Evolutionary conservation across 2,329 filamentous ascomycete genomes (phyloP).

Genomic region (Pseudofabraea citricarpa): DNA sequence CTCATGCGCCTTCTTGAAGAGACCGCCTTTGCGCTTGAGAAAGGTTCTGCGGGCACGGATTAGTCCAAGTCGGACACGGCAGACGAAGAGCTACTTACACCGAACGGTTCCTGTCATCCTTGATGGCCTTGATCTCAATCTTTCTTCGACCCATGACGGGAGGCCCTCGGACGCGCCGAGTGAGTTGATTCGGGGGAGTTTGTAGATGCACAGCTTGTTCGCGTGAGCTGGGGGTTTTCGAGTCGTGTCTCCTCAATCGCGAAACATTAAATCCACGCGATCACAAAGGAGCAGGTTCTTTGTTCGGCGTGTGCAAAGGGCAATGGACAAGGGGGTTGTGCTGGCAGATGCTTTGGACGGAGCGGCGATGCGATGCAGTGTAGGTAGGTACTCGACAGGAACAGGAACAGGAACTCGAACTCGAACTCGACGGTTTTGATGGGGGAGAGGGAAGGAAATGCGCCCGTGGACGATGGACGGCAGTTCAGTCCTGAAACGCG

Average conservation of each 20-base stretch:
- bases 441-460: background rate
- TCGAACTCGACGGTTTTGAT: background rate
- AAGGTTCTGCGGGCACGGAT: slow-evolving; percentile 65
- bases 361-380: too few species aligned
- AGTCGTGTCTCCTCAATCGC: background rate
- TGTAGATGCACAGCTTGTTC: background rate
- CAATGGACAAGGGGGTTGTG: too few species aligned
- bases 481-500: slow-evolving; percentile 1
- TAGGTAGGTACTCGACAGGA: background rate
- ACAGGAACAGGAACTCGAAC: too few species aligned
- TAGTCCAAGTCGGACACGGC: slow-evolving; percentile 7
- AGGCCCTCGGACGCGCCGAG: slow-evolving; percentile 27
- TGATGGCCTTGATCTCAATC: slow-evolving; percentile 99
- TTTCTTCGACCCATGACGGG: slow-evolving; percentile 88
- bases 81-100: slow-evolving; percentile 58
- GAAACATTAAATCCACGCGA: background rate
- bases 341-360: too few species aligned
- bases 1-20: slow-evolving; percentile 99
- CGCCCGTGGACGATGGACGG: background rate
- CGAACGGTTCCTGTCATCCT: slow-evolving; percentile 95
- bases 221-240: background rate
- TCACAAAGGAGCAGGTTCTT: too few species aligned
- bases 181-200: slow-evolving; percentile 13
- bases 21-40: slow-evolving; percentile 93
- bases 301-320: too few species aligned